Percentiles rank a stretch among this genome's conserved stretches.
Evolutionary conservation across 202 grass and related monocot species (phyloP).

Genomic region (Brachypodium distachyon): DNA sequence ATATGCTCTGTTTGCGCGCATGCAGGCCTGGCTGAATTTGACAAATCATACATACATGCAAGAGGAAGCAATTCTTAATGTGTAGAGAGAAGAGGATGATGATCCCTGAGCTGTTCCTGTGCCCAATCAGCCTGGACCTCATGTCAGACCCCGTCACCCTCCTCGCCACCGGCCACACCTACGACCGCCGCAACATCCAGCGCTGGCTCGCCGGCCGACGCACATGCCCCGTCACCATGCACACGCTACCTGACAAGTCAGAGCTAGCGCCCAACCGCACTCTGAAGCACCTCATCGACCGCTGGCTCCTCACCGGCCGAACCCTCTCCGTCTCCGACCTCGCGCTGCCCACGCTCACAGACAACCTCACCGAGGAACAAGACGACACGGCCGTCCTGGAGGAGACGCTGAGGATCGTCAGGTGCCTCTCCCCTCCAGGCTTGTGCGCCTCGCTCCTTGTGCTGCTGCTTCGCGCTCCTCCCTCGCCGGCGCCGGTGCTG

Average conservation of each 20-base stretch:
- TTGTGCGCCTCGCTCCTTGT: slow-evolving; percentile 47
- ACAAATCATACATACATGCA: not conserved
- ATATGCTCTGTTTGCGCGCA: not conserved
- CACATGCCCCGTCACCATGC: slow-evolving; percentile 66
- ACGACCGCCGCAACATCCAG: slow-evolving; percentile 39
- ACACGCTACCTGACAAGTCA: slow-evolving; percentile 20
- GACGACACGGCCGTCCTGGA: not conserved
- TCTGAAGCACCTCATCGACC: slow-evolving; percentile 48
- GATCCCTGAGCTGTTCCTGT: slow-evolving; percentile 52
- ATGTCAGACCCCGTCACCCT: slow-evolving; percentile 50
- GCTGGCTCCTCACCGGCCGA: slow-evolving; percentile 29
- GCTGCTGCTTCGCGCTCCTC: not conserved
- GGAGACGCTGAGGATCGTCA: slow-evolving; percentile 38
- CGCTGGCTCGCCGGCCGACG: slow-evolving; percentile 52
- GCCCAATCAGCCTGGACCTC: slow-evolving; percentile 62
- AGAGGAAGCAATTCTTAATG: not conserved
- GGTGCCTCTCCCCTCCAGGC: slow-evolving; percentile 31
- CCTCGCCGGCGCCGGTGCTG: not conserved
- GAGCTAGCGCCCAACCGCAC: slow-evolving; percentile 41
- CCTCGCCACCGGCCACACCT: slow-evolving; percentile 43
- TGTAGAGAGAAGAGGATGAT: not conserved
- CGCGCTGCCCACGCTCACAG: slow-evolving; percentile 22
- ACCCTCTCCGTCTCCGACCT: not conserved
- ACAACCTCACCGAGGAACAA: not conserved
- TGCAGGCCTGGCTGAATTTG: not conserved